A percentile compares a stretch with the other conserved stretches of the same genome.
phyloP scores from a whole-genome alignment of 495 filamentous ascomycete species.

The Hypoxylon cercidicola region DNA sequence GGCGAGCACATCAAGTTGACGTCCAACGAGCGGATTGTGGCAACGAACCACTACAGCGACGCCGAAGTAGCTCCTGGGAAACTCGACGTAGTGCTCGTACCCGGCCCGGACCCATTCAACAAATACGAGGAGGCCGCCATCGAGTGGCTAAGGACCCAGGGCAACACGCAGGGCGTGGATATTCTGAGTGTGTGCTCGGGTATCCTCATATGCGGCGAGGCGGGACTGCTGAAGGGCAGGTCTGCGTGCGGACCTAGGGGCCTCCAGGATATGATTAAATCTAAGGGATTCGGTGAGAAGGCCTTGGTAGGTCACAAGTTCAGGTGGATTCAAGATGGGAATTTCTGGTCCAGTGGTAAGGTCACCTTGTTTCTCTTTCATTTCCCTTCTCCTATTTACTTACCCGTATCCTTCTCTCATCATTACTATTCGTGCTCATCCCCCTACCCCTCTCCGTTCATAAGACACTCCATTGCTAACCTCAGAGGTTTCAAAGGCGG shows the following conservation, averaged over 20 bases:
- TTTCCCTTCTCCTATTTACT: slow-evolving; percentile 4
- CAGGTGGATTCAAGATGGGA: slow-evolving; percentile 66
- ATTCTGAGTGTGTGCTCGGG: slow-evolving; percentile 68
- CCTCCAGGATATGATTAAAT: slow-evolving; percentile 56
- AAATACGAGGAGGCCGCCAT: slow-evolving; percentile 49
- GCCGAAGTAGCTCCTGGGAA: slow-evolving; percentile 58
- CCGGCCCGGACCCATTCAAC: slow-evolving; percentile 59
- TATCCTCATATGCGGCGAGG: slow-evolving; percentile 57
- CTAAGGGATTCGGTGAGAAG: slow-evolving; percentile 57
- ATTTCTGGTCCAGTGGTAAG: slow-evolving; percentile 69
- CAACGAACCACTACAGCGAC: slow-evolving; percentile 56
- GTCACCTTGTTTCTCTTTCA: slow-evolving; percentile 16
- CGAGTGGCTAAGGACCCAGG: slow-evolving; percentile 59
- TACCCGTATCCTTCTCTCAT: neutral
- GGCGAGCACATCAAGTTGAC: slow-evolving; percentile 49
- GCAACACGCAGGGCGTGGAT: slow-evolving; percentile 48
- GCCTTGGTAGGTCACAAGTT: slow-evolving; percentile 57
- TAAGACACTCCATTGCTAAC: slow-evolving; percentile 5
- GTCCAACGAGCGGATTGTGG: slow-evolving; percentile 43
- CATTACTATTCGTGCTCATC: no score
- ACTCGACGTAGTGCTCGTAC: slow-evolving; percentile 64
- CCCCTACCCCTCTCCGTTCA: neutral
- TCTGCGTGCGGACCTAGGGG: slow-evolving; percentile 62
- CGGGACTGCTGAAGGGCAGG: slow-evolving; percentile 61
- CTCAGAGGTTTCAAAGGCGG: slow-evolving; percentile 54